phyloP scores from a whole-genome alignment of 148 eudicot genomes.

The Rhododendron ferrugineum region DNA sequence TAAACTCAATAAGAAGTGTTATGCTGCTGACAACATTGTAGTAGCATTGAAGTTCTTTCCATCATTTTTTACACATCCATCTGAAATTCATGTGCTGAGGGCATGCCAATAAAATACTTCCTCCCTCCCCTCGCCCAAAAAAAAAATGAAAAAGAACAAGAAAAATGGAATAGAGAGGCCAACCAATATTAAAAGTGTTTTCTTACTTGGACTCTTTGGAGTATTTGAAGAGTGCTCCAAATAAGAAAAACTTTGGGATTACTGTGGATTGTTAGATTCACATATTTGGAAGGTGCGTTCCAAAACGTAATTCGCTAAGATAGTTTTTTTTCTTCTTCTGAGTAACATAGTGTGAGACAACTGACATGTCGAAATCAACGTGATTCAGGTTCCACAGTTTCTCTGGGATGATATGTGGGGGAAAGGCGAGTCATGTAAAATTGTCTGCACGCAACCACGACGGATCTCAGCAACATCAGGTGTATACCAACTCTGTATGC shows the following conservation, averaged over 20 bases:
- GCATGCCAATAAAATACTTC: background rate
- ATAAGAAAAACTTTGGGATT: background rate
- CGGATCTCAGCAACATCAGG: slow-evolving; percentile 94
- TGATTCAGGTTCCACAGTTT: slow-evolving; percentile 84
- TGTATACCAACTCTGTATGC: slow-evolving; percentile 16
- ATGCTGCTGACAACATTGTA: background rate
- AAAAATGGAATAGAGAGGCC: background rate
- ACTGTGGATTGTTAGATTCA: background rate
- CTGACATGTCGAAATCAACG: background rate
- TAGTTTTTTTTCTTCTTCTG: background rate
- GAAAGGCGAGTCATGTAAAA: slow-evolving; percentile 72
- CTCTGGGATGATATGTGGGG: slow-evolving; percentile 79
- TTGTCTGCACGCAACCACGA: slow-evolving; percentile 91
- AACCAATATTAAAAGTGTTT: background rate
- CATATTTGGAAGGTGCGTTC: background rate
- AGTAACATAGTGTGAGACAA: background rate
- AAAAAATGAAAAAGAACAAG: background rate
- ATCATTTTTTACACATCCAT: background rate
- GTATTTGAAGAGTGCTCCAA: background rate
- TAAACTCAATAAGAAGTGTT: background rate
- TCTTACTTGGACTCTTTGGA: background rate
- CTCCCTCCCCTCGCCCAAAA: background rate
- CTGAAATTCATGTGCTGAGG: slow-evolving; percentile 7
- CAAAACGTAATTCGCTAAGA: background rate
- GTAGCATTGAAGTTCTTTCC: background rate